Conservation (phyloP, 2,329 filamentous ascomycete species). For the Botrytis aclada region DNA sequence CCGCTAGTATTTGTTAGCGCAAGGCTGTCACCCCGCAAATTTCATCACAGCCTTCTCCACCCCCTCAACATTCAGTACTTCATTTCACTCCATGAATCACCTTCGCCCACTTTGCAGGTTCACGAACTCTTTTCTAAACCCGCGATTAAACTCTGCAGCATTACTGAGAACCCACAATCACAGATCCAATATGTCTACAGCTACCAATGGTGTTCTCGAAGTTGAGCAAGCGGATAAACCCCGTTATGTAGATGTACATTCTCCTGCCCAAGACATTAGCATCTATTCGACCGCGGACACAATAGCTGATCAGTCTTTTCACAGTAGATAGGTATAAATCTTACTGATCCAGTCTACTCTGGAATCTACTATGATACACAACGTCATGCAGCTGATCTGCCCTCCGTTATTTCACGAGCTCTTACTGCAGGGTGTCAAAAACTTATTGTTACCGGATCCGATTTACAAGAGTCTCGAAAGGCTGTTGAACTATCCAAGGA, state of each 20-base stretch:
- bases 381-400: constrained; percentile 69
- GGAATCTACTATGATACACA: constrained; percentile 81
- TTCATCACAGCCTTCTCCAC: not conserved
- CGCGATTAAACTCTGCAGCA: not conserved
- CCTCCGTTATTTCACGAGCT: constrained; percentile 75
- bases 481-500: constrained; percentile 71
- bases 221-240: not conserved
- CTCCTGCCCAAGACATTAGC: not conserved
- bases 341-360: constrained; percentile 86
- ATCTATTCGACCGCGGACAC: not conserved
- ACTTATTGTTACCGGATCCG: constrained; percentile 90
- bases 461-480: constrained; percentile 71
- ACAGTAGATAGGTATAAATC: constrained; percentile 82
- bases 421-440: constrained; percentile 77
- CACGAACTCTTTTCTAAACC: not conserved
- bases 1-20: not conserved
- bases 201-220: not conserved
- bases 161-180: not conserved
- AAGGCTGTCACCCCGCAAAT: constrained; percentile 11
- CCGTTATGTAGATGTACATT: constrained; percentile 22
- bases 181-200: constrained; percentile 10
- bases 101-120: not conserved
- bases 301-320: constrained; percentile 12
- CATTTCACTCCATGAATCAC: constrained; percentile 2
- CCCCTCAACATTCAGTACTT: not conserved